Evolutionary conservation across 2,329 filamentous ascomycete species (phyloP), one percentile per base, ranked within the genome.

Genomic region (Aspergillus sp.): DNA sequence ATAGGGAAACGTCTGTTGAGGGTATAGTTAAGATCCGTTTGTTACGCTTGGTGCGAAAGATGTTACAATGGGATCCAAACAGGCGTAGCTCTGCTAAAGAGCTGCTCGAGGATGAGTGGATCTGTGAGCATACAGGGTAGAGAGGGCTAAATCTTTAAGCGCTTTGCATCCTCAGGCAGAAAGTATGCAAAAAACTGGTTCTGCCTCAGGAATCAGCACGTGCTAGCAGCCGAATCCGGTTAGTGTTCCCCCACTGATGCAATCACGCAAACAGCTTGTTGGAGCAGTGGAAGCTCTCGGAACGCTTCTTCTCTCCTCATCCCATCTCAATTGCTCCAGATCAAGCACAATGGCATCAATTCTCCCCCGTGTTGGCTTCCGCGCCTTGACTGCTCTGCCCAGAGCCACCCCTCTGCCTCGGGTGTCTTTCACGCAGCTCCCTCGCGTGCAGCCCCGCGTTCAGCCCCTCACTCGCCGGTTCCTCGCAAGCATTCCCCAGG

Each of bases 1-100:
- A 76, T 17, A 72, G 66, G 45, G 79, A 81, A 59, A 77, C 63
- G 1, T 71, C 57, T 23, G 71, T 81, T 3, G 63, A 76, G 13
- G 73, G 71, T 50, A 48, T 72, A 19, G 71, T 74, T 7, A 75
- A 66, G 55, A 69, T 63, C 5, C 48, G 9, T 6, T 75, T 78
- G 60, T 48, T 78, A 12, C 52, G 61, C 2, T 58, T 78, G 6
- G 65, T 78, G 54, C 67, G 68, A 9, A 78, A 73, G 55, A 78
- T 76, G 70, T 45, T 78, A 54, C 70, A 72, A 48, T 79, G 76
- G 75, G 67, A 73, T 51, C 72, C 68, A 0, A 59, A 32, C 3
- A 72, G 69, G 51, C 69, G 70, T 47, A 72, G 70, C 47, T 72
- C 73, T 41, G 72, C 71, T 17, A 69, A 57, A 60, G 70, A 73